These are phyloP conservation scores for Coprinopsis cinerea DNA, from an alignment of 768 basidiomycete species.

Conservation along the genomic window DNA sequence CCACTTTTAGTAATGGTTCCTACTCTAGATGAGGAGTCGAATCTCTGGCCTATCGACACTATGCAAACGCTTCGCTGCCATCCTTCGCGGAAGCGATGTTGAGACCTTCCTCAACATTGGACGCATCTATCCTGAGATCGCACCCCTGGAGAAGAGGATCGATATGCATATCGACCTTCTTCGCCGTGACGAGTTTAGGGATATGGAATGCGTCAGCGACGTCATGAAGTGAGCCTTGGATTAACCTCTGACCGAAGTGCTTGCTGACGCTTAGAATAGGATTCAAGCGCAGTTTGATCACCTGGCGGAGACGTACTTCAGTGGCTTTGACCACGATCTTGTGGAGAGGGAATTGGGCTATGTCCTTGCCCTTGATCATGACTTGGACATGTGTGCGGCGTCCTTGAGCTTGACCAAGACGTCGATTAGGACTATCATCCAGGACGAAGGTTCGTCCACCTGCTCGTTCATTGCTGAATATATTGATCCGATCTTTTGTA, in stretches of 20 bases:
- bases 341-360: slow-evolving; percentile 88
- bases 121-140: slow-evolving; percentile 76
- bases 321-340: slow-evolving; percentile 76
- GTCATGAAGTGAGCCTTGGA: slow-evolving; percentile 61
- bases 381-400: slow-evolving; percentile 91
- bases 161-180: slow-evolving; percentile 88
- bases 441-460: slow-evolving; percentile 62
- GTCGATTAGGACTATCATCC: slow-evolving; percentile 61
- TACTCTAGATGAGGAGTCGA: slow-evolving; percentile 69
- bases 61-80: slow-evolving; percentile 85
- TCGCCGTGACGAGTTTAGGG: slow-evolving; percentile 84
- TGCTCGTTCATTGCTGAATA: background rate
- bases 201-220: slow-evolving; percentile 90
- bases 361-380: slow-evolving; percentile 76
- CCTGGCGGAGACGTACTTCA: slow-evolving; percentile 82
- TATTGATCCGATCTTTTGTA: slow-evolving; percentile 19
- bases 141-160: slow-evolving; percentile 83
- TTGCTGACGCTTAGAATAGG: slow-evolving; percentile 43
- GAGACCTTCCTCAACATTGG: slow-evolving; percentile 85
- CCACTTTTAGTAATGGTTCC: slow-evolving; percentile 4
- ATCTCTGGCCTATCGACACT: slow-evolving; percentile 75
- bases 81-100: slow-evolving; percentile 75
- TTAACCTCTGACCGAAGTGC: background rate
- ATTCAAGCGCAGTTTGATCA: slow-evolving; percentile 93
- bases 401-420: slow-evolving; percentile 89